Base-by-base conservation (phyloP, 805 yeast species). In the Scheffersomyces ergatensis region DNA sequence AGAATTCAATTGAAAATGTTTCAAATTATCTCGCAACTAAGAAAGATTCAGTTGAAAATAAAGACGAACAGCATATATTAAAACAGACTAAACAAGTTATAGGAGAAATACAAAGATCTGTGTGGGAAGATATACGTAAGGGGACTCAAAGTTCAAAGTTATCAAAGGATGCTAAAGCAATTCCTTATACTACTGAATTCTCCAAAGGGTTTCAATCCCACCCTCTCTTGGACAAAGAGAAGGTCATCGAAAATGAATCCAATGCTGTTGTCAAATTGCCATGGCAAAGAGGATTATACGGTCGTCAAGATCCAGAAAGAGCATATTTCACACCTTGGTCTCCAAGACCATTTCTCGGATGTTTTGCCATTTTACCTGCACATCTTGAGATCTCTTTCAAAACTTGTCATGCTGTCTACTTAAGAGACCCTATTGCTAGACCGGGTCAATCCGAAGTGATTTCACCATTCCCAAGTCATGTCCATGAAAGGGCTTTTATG, bases 361-460 rank as follows among this genome's bases (percentile, higher is more conserved):
- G 96, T 35, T 87, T 89, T 65, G 93, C 97, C 11, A 78, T 93
- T 44, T 75, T 88, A 55, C 99, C 99, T 21, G 83, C 86, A 47
- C 98, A 93, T 64, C 70, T 93, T 40, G 98, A 93, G 67, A 70
- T 93, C 34, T 86, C 95, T 17, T 92, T 87, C 63, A 77, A 78
- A 47, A 89, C 97, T 4, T 92, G 98, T 61, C 97, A 90, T 62
- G 97, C 97, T 4, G 85, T 93, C n/a, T 93, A 92, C 64, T 67
- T 93, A 62, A 84, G 97, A 66, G 96, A 93, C 62, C 99, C 99
- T 13, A 89, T 93, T 37, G 96, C 97, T 12, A 80, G 97, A 62
- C 97, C 97, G 5, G 97, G 97, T 42, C 90, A 87, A 58, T 85
- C 96, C 24, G 99, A 93, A 71, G 95, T 93, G 44, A 86, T 93